phyloP scores from a whole-genome alignment of 1,139 yeast genomes.

The Candida neerlandica region DNA sequence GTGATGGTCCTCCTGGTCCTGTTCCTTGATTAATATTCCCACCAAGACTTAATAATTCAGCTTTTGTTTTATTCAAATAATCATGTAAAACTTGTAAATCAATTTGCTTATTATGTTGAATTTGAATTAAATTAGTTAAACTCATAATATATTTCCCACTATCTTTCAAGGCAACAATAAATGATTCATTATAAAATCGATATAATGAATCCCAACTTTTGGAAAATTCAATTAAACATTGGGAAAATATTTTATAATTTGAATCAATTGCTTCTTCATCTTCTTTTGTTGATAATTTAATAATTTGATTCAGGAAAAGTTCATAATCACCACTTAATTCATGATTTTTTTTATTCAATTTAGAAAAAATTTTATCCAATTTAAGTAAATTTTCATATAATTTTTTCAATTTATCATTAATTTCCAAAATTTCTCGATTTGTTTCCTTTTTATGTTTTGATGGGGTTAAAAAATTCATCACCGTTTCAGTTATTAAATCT shows the following conservation, averaged over 20 bases:
- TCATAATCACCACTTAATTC: constrained; percentile 74
- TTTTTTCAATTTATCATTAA: constrained; percentile 79
- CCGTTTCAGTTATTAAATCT: constrained; percentile 77
- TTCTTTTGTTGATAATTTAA: constrained; percentile 56
- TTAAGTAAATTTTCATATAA: constrained; percentile 79
- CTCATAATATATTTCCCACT: constrained; percentile 83
- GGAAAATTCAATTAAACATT: constrained; percentile 53
- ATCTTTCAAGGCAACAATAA: constrained; percentile 80
- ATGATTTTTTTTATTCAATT: constrained; percentile 71
- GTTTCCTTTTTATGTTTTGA: constrained; percentile 67
- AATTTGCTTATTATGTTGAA: constrained; percentile 87
- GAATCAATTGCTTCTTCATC: constrained; percentile 23
- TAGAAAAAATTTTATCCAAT: constrained; percentile 75
- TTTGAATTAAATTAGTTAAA: constrained; percentile 72
- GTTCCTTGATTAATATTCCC: constrained; percentile 44
- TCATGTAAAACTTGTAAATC: constrained; percentile 87
- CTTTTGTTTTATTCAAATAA: constrained; percentile 68
- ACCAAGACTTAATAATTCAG: constrained; percentile 63
- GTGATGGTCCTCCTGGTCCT: too few species aligned
- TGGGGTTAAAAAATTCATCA: constrained; percentile 89
- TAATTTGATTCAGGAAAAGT: constrained; percentile 70
- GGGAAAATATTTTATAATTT: constrained; percentile 44
- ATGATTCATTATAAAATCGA: constrained; percentile 76
- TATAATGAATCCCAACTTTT: constrained; percentile 45
- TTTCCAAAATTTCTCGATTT: constrained; percentile 79